These are phyloP conservation scores for Xylariales sp. DNA, from an alignment of 2,329 filamentous ascomycete species.

Conservation along the genomic window DNA sequence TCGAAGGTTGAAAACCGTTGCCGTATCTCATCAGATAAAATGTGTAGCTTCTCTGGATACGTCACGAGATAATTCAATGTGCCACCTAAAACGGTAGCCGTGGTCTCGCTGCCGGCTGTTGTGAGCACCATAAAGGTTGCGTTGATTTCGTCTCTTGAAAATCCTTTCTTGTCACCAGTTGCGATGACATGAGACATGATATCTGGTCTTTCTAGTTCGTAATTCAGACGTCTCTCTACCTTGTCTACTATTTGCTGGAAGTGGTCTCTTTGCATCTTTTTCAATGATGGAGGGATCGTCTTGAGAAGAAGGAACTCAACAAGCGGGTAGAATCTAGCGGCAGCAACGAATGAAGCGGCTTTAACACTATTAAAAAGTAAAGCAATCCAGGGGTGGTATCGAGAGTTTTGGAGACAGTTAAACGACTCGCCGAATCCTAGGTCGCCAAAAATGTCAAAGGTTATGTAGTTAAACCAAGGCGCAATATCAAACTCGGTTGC, in stretches of 20 bases:
- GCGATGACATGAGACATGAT: conserved; percentile 47
- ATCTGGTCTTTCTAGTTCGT: conserved; percentile 45
- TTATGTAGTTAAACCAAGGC: conserved; percentile 49
- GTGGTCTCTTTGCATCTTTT: conserved; percentile 41
- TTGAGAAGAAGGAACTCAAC: conserved; percentile 38
- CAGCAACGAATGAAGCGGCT: conserved; percentile 39
- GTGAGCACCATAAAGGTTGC: conserved; percentile 49
- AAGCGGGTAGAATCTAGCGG: conserved; percentile 42
- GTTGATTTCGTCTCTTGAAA: conserved; percentile 48
- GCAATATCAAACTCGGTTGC: conserved; percentile 35
- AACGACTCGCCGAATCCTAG: conserved; percentile 50
- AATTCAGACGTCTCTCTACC: conserved; percentile 44
- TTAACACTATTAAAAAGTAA: conserved; percentile 46
- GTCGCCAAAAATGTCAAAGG: conserved; percentile 54
- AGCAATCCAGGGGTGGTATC: conserved; percentile 45
- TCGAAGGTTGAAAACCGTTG: conserved; percentile 11
- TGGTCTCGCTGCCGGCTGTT: conserved; percentile 48
- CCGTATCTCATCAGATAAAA: conserved; percentile 32
- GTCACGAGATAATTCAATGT: conserved; percentile 43
- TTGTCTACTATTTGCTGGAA: conserved; percentile 47
- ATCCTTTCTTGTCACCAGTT: conserved; percentile 26
- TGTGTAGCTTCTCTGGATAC: conserved; percentile 34
- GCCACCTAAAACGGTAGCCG: conserved; percentile 41
- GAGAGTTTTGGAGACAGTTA: conserved; percentile 47
- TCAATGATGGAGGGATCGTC: conserved; percentile 37